phyloP scores from a whole-genome alignment of 1,284 basidiomycete species.

The Cutaneotrichosporon sp. region DNA sequence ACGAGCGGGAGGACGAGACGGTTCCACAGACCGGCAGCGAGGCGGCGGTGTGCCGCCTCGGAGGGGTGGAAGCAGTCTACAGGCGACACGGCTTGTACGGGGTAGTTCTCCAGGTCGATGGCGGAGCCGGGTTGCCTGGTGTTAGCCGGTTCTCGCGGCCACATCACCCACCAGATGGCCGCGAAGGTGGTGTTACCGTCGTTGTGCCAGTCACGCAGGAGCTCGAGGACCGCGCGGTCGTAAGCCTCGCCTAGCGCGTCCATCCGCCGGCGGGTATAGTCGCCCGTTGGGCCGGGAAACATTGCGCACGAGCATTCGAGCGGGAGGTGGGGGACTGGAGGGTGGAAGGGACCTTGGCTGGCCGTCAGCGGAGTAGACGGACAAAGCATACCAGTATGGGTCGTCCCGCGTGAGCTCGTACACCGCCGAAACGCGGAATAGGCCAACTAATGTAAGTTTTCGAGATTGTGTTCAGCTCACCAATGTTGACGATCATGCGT shows the following conservation, averaged over 20 bases:
- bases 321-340: constrained; percentile 34
- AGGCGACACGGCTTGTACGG: constrained; percentile 43
- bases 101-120: constrained; percentile 42
- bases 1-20: constrained; percentile 24
- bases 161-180: constrained; percentile 29
- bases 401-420: constrained; percentile 39
- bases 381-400: constrained; percentile 37
- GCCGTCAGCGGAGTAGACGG: neutral
- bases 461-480: constrained; percentile 12
- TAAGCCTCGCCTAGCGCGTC: constrained; percentile 43
- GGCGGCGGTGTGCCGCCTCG: constrained; percentile 38
- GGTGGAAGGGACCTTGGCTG: constrained; percentile 26
- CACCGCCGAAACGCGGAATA: constrained; percentile 43
- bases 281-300: constrained; percentile 39
- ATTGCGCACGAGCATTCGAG: constrained; percentile 44
- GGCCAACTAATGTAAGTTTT: constrained; percentile 30
- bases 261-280: constrained; percentile 43
- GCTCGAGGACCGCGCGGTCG: constrained; percentile 36
- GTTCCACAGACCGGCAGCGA: constrained; percentile 48
- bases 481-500: constrained; percentile 39
- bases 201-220: constrained; percentile 38
- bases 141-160: constrained; percentile 6
- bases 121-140: constrained; percentile 44
- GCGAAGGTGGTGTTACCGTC: constrained; percentile 37
- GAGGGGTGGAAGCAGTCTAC: constrained; percentile 50